Evolutionary conservation across 2,329 filamentous ascomycete species (phyloP).

Genomic region (Ceratocystis variospora): DNA sequence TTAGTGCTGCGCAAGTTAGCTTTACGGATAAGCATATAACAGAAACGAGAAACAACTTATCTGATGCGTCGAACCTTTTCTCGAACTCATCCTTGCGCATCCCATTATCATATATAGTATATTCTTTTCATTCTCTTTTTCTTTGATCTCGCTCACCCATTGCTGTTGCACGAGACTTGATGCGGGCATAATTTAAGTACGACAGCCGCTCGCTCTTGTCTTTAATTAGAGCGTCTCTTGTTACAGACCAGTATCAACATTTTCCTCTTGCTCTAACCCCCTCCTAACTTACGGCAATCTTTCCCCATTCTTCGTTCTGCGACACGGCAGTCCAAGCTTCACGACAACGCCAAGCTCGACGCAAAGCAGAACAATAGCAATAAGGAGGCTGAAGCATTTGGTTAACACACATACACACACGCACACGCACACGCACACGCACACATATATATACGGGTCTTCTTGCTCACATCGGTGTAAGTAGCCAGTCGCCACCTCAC

Average conservation of each 20-base stretch:
- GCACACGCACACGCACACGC: neutral
- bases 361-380: neutral
- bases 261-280: constrained; percentile 6
- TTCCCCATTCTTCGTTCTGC: neutral
- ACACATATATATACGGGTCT: neutral
- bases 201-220: neutral
- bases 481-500: neutral
- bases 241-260: constrained; percentile 16
- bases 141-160: neutral
- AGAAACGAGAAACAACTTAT: neutral
- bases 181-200: neutral
- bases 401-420: no score
- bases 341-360: constrained; percentile 4
- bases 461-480: no score
- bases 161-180: neutral
- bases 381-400: no score
- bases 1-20: constrained; percentile 1
- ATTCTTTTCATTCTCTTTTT: neutral
- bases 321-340: constrained; percentile 1
- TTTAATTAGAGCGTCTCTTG: neutral
- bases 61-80: neutral
- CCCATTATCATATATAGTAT: neutral
- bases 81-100: neutral
- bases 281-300: neutral
- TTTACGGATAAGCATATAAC: neutral